Evolutionary conservation across 2,329 filamentous ascomycete genomes (phyloP), one percentile per base, ranked within the genome.

Genomic region (Talaromyces sp.): DNA sequence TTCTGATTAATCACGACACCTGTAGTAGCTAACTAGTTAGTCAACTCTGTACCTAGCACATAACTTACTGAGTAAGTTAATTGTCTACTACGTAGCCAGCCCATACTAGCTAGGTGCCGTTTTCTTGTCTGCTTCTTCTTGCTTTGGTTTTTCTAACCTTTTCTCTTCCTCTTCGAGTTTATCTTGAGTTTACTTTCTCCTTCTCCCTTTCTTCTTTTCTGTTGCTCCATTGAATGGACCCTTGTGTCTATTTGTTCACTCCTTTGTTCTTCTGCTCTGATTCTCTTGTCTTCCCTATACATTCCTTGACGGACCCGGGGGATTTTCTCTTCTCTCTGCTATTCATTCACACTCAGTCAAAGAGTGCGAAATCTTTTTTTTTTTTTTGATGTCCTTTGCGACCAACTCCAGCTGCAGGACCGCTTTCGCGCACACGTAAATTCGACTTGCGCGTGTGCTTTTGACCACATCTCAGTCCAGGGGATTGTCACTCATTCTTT

Each of bases 131-230:
- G 15, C 58, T 67, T 72, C 57, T 68, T 60, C 67, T 70, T 39
- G 60, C 47, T 63, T 58, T 58, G 27, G 25, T 41, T 25, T 17
- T 25, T 43, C 31, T 31, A 10, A 10, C 22, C 27, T 17, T 39
- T 64, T 63, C 65, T 67, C 63, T 68, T 66, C 66, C 68, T 45
- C 61, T 73, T 70, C 69, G 72, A 66, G 72, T 71, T 69, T 62
- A 68, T 67, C 70, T 70, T 57, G 66, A 70, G 66, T 71, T 70
- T 61, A 68, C 71, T 70, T 68, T 66, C 22, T 63, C 66, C 70
- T 70, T 54, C 69, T 73, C 70, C 68, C 68, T 67, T 63, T 49
- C 43, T 61, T 43, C 45, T 31, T 39, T 35, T 63, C 39, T 56
- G 22, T 57, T 65, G 50, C 37, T 63, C 22, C 11, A 54, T 52